Percentiles rank a stretch among this genome's conserved stretches.
phyloP scores from a whole-genome alignment of 208 protist genomes.

The Leishmania amazonensis region DNA sequence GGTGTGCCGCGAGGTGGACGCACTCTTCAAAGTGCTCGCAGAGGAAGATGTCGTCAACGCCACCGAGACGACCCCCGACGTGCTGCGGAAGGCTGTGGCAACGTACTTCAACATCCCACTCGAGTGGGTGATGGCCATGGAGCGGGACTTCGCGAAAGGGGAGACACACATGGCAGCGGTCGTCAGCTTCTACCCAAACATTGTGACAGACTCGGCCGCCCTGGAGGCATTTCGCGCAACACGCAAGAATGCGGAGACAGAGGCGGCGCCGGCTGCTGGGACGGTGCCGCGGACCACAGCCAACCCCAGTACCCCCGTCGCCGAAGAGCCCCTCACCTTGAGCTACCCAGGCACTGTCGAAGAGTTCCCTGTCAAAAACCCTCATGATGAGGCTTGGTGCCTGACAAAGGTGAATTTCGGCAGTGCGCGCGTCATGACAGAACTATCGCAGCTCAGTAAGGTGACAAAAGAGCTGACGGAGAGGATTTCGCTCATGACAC shows the following conservation, averaged over 20 bases:
- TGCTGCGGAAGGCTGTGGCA: slow-evolving; percentile 38
- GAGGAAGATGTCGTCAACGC: slow-evolving; percentile 14
- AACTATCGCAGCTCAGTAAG: slow-evolving; percentile 29
- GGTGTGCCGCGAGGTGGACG: slow-evolving; percentile 27
- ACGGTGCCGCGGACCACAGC: slow-evolving; percentile 2
- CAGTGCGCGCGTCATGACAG: slow-evolving; percentile 40
- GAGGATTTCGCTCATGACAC: slow-evolving; percentile 22
- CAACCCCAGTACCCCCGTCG: neutral
- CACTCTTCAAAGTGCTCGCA: slow-evolving; percentile 38
- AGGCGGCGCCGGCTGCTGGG: neutral
- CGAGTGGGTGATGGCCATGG: slow-evolving; percentile 48
- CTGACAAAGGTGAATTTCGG: slow-evolving; percentile 50
- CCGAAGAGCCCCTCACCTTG: neutral
- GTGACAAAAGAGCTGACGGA: slow-evolving; percentile 15
- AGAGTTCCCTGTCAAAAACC: slow-evolving; percentile 28
- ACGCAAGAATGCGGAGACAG: neutral
- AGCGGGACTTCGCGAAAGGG: slow-evolving; percentile 48
- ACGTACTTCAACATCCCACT: slow-evolving; percentile 58
- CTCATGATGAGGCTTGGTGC: slow-evolving; percentile 64
- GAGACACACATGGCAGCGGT: slow-evolving; percentile 48
- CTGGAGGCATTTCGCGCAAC: slow-evolving; percentile 14
- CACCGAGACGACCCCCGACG: slow-evolving; percentile 25
- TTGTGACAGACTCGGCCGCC: slow-evolving; percentile 14
- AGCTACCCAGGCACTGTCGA: slow-evolving; percentile 3
- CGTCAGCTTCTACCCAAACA: slow-evolving; percentile 35